Percentiles rank a stretch among this genome's conserved stretches.
phyloP scores from a whole-genome alignment of 768 basidiomycete species.

The Guyanaporus albipodus region DNA sequence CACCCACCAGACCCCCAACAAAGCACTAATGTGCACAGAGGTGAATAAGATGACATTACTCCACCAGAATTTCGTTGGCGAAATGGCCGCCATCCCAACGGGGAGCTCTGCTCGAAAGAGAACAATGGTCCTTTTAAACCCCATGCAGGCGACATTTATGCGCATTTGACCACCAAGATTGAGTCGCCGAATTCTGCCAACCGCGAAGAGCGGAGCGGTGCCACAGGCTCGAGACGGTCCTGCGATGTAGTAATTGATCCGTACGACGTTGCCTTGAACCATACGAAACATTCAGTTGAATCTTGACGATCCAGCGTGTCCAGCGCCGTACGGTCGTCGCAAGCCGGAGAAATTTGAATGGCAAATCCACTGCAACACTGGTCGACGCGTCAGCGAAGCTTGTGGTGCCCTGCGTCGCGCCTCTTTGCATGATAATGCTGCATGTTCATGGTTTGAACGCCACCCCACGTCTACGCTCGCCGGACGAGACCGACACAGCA shows the following conservation, averaged over 20 bases:
- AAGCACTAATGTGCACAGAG: constrained; percentile 7
- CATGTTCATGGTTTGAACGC: no score
- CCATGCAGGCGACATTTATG: no score
- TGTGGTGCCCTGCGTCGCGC: neutral
- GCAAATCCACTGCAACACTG: no score
- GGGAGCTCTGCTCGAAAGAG: neutral
- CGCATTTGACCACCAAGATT: neutral
- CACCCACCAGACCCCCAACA: constrained; percentile 5
- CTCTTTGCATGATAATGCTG: no score
- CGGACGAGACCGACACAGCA: no score
- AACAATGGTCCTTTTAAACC: neutral
- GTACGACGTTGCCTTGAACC: neutral
- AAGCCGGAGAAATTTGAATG: constrained; percentile 1
- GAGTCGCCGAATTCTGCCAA: no score
- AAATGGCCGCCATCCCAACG: neutral
- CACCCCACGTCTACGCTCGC: no score
- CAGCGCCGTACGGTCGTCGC: neutral
- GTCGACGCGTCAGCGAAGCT: no score
- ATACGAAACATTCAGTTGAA: neutral
- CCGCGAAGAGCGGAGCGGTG: no score
- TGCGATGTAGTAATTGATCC: neutral
- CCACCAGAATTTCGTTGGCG: constrained; percentile 7
- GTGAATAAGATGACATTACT: neutral
- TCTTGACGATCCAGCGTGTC: no score
- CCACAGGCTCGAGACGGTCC: no score